Conservation (phyloP, 1,139 yeast species). For the Pichia sp. region DNA sequence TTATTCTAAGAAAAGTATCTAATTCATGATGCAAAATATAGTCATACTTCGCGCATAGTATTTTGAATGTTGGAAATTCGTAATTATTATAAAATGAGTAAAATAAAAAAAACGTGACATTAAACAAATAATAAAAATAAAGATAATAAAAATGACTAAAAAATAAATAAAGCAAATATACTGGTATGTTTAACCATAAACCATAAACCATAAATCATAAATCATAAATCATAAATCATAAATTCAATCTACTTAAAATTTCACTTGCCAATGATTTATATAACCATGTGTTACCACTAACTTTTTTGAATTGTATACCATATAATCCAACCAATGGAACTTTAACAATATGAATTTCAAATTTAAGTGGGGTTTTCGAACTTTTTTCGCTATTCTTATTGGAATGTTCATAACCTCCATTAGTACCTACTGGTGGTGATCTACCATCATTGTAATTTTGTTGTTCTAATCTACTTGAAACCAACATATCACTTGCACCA, state of each 20-base stretch:
- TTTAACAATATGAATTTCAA: constrained; percentile 88
- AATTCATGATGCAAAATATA: too few relatives aligned
- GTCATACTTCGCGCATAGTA: too few relatives aligned
- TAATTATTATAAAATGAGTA: too few relatives aligned
- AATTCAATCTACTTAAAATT: constrained; percentile 69
- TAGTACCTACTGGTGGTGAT: constrained; percentile 17
- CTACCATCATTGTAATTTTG: constrained; percentile 24
- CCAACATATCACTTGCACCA: constrained; percentile 58
- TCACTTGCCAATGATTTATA: constrained; percentile 90
- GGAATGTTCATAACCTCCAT: constrained; percentile 10
- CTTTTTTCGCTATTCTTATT: constrained; percentile 10
- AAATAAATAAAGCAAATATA: not conserved
- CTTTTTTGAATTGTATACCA: constrained; percentile 92
- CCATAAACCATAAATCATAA: not conserved
- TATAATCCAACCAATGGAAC: constrained; percentile 86
- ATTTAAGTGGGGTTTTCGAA: constrained; percentile 57
- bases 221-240: constrained; percentile 31
- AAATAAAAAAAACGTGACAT: too few relatives aligned
- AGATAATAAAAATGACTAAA: too few relatives aligned
- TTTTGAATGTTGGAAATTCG: too few relatives aligned
- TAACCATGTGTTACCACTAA: constrained; percentile 93
- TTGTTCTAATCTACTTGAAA: constrained; percentile 55
- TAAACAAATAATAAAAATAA: too few relatives aligned
- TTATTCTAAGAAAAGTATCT: too few relatives aligned
- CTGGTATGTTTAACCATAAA: not conserved